Percentiles rank a stretch among this genome's conserved stretches.
phyloP scores from a whole-genome alignment of 108 stramenopile species.

The Tribonema minus region DNA sequence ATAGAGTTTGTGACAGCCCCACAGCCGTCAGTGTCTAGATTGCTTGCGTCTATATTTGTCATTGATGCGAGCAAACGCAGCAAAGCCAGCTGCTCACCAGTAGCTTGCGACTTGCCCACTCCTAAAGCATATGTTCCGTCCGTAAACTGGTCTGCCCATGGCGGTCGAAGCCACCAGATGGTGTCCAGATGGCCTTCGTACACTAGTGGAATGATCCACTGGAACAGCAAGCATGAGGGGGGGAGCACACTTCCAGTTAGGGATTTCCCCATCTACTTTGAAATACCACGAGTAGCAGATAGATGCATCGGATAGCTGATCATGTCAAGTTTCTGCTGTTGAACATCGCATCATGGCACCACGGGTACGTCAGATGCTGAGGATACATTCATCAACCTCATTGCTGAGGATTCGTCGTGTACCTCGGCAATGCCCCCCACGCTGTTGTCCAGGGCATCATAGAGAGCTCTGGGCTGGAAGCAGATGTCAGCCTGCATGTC shows the following conservation, averaged over 20 bases:
- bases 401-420: too few relatives aligned
- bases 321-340: too few relatives aligned
- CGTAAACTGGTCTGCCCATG: conserved; percentile 42
- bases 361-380: too few relatives aligned
- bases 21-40: too few relatives aligned
- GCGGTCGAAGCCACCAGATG: conserved; percentile 47
- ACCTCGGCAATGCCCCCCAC: conserved; percentile 49
- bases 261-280: too few relatives aligned
- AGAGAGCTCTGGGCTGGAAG: conserved; percentile 41
- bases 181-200: conserved; percentile 24
- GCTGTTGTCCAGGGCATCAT: conserved; percentile 24
- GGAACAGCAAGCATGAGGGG: too few relatives aligned
- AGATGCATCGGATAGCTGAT: too few relatives aligned
- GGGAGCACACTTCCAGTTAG: too few relatives aligned
- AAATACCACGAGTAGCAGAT: too few relatives aligned
- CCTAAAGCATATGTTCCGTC: conserved; percentile 25
- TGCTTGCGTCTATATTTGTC: neutral
- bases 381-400: too few relatives aligned
- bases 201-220: conserved; percentile 54
- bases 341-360: too few relatives aligned
- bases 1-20: too few relatives aligned
- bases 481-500: conserved; percentile 46
- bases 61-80: neutral
- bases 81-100: neutral
- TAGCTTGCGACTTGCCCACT: neutral